Conservation (phyloP, 1,139 yeast genomes). For the Kluyveromyces sp. region DNA sequence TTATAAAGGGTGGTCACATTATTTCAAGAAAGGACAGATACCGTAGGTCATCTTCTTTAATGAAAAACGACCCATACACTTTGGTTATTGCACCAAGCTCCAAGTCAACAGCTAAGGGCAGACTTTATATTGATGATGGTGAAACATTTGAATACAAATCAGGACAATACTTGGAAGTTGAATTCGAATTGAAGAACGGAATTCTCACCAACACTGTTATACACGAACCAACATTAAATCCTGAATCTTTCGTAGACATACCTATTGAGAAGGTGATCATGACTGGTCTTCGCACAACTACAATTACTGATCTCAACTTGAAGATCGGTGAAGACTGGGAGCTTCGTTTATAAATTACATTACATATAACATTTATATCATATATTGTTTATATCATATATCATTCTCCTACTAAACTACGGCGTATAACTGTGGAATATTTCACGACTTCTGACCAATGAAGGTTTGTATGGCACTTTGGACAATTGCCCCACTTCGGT, state of each 20-base stretch:
- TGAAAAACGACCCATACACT: slow-evolving; percentile 80
- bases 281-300: slow-evolving; percentile 19
- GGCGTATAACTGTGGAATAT: slow-evolving; percentile 31
- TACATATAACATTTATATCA: not conserved
- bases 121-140: slow-evolving; percentile 79
- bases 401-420: not conserved
- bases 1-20: slow-evolving; percentile 71
- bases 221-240: slow-evolving; percentile 7
- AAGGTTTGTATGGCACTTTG: slow-evolving; percentile 31
- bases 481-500: slow-evolving; percentile 38
- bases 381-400: not conserved
- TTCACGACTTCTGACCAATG: slow-evolving; percentile 39
- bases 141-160: slow-evolving; percentile 53
- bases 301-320: slow-evolving; percentile 20
- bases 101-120: slow-evolving; percentile 47
- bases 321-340: slow-evolving; percentile 45
- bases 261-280: slow-evolving; percentile 55
- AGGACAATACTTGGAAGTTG: slow-evolving; percentile 41
- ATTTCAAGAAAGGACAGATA: slow-evolving; percentile 60
- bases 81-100: slow-evolving; percentile 54
- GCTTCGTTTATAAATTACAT: slow-evolving; percentile 22
- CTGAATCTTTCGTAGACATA: slow-evolving; percentile 24
- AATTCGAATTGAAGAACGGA: slow-evolving; percentile 31
- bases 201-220: slow-evolving; percentile 24
- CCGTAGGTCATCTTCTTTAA: slow-evolving; percentile 71